Evolutionary conservation across 139 green algal species (phyloP), one percentile per base, ranked within the genome.

Genomic region (Parachlorella kessleri): DNA sequence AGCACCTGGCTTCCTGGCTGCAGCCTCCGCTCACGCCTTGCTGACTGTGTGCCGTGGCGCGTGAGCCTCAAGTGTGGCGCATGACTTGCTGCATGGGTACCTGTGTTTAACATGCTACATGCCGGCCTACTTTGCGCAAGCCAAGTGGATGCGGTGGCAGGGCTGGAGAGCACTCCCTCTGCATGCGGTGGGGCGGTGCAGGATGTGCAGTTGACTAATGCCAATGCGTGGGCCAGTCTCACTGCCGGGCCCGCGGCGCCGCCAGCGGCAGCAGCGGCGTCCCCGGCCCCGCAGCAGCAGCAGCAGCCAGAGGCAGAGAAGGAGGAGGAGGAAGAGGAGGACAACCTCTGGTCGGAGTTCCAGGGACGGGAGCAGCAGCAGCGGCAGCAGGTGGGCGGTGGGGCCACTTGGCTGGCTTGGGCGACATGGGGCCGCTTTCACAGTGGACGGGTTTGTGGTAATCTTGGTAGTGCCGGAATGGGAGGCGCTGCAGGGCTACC

Each of bases 321-420:
- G 42, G 72, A 30, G 24, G 65, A 24, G 40, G 59, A 59, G 10
- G 76, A 53, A 4, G 76, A 89, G 69, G 77, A 85, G 23, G 85
- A 89, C 68, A 75, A 84, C 33, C 65, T 89, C 67, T 89, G 85
- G 85, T 76, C 70, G 8, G 81, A 89, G 77, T 89, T 89, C 74
- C 69, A 88, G 81, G 78, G 73, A 8, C 70, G 79, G 8, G 85
- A 87, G 77, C 55, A 75, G 53, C 65, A 83, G 59, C 73, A 88
- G 84, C 48, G 48, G 48, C 70, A 80, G 76, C 70, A 76, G 76
- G 71, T 66, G 65, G 23, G 54, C 9, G 36, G 24, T 14, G 24
- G 14, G 4, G 48, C 48, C 21, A 18, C 14, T 18, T 59, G 48
- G 14, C 48, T 18, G 14, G 21, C 14, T 59, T 59, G 14, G 14